These are phyloP conservation scores for Geotrichum carabidarum DNA, from an alignment of 1,139 yeast species.

Conservation along the genomic window DNA sequence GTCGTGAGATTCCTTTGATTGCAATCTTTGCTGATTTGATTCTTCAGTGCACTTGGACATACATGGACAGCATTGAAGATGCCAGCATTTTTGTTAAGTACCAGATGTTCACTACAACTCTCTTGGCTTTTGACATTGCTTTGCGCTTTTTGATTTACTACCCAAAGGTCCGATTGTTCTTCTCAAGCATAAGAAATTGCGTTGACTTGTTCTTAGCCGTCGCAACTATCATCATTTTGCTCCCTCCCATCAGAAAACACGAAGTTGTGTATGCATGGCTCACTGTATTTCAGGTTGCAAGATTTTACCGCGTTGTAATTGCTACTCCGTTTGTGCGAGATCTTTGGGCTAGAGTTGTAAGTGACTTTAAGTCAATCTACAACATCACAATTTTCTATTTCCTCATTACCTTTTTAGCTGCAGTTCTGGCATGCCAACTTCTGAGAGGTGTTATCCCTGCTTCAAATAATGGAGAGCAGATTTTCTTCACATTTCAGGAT, in stretches of 20 bases:
- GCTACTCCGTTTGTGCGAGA: constrained; percentile 53
- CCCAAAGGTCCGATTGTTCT: constrained; percentile 60
- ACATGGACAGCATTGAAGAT: constrained; percentile 30
- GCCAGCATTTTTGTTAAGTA: neutral
- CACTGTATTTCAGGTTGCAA: constrained; percentile 63
- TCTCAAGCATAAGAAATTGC: constrained; percentile 51
- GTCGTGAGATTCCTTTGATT: constrained; percentile 44
- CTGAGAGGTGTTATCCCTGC: constrained; percentile 66
- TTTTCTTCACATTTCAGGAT: constrained; percentile 55
- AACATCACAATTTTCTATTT: constrained; percentile 74
- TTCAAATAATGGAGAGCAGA: constrained; percentile 36
- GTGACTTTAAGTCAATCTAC: constrained; percentile 58
- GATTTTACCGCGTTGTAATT: constrained; percentile 71
- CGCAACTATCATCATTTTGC: constrained; percentile 51
- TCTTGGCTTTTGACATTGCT: constrained; percentile 53
- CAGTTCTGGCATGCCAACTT: constrained; percentile 64
- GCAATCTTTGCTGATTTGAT: constrained; percentile 49
- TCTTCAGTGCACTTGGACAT: constrained; percentile 42
- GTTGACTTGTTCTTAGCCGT: constrained; percentile 62
- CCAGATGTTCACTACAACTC: constrained; percentile 16
- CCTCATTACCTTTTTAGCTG: constrained; percentile 54
- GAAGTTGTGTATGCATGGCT: constrained; percentile 72
- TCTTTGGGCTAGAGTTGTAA: constrained; percentile 66
- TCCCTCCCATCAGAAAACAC: constrained; percentile 47
- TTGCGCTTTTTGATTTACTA: constrained; percentile 52